Evolutionary conservation across 2,329 filamentous ascomycete species (phyloP), one percentile per base, ranked within the genome.

Genomic region (Trichoderma afroharzianum): DNA sequence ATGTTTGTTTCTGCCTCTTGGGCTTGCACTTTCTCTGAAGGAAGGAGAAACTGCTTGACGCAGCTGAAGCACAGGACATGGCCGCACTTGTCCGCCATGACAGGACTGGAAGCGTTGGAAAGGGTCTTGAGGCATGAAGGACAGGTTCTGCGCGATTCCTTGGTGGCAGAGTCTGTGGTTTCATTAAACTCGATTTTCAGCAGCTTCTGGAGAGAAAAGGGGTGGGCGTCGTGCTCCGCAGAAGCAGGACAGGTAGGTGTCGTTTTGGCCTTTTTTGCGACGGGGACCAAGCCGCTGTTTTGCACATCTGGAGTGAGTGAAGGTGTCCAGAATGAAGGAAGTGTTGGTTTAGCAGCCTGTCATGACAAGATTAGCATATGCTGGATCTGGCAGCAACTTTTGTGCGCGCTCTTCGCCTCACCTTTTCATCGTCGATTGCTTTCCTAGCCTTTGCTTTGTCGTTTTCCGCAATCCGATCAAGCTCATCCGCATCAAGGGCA

Each of bases 261-360:
- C 30, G 87, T 82, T 78, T 96, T 97, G 64, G 83, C 79, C 68
- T 89, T 87, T 78, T 89, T 91, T n/a, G 82, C 82, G 50, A 88
- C 82, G 7, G 87, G 82, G 77, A 90, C 84, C 67, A 90, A 83
- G 67, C 86, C 83, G 63, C 85, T 79, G 68, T 80, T 76, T 61
- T 81, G 78, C 39, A 80, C 80, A 53, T 82, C 81, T 14, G 94
- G 94, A 0, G 93, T 97, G 71, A 95, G 88, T 0, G 92, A 93
- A 0, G 94, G 95, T 1, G 95, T 92, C 96, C 95, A 98, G 82
- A 98, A 98, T 0, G 94, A 97, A 0, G 94, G 93, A 0, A 97
- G 83, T 18, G 87, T 87, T 1, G 89, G 87, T 80, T 92, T 93
- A 9, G 87, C 85, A 3, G 89, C 87, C 78, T 90, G 81, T 21